Evolutionary conservation across 2,329 filamentous ascomycete genomes (phyloP), one percentile per base, ranked within the genome.

Genomic region (Penicillium griseofulvum): DNA sequence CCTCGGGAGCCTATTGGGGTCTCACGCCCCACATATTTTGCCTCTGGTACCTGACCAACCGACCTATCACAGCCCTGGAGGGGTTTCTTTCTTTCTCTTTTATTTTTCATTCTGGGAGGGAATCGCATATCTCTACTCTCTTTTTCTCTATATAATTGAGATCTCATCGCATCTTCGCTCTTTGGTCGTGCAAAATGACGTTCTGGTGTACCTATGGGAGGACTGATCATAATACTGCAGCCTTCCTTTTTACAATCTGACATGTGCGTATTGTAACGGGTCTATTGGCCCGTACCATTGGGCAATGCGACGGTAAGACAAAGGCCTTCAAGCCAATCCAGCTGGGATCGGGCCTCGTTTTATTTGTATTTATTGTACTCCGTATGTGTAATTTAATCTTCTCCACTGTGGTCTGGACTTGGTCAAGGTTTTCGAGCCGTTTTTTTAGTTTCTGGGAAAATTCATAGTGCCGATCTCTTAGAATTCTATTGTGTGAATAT

Each of bases 371-470:
- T 46, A 12, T 37, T 39, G 41, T 38, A 48, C 33, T 14, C 16
- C 26, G 11, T 47, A 38, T 17, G 12, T 6, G 22, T 34, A 38
- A 33, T 46, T 26, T 26, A 45, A 19, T 34, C 5, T 33, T 12
- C 39, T 16, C 52, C 52, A 54, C 50, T 26, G 2, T 14, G 46
- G 52, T 45, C 52, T 54, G 47, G 52, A 45, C 52, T 54, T 29
- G 12, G 24, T 41, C 29, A 14, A 10, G 6, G 26, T 39, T 54
- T 49, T 48, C 24, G 17, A 47, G 24, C 51, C 44, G 31, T 53
- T 54, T 49, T 43, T 54, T 51, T 51, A 44, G 52, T 54, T 22
- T 22, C 22, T 22, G 47, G 28, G 33, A 45, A 8, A 51, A 14
- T 22, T 22, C 22, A 22, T 44, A 54, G 52, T 45, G 47, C 52